Conservation (phyloP, 106 monocot genomes). For the Chionographis japonica region DNA sequence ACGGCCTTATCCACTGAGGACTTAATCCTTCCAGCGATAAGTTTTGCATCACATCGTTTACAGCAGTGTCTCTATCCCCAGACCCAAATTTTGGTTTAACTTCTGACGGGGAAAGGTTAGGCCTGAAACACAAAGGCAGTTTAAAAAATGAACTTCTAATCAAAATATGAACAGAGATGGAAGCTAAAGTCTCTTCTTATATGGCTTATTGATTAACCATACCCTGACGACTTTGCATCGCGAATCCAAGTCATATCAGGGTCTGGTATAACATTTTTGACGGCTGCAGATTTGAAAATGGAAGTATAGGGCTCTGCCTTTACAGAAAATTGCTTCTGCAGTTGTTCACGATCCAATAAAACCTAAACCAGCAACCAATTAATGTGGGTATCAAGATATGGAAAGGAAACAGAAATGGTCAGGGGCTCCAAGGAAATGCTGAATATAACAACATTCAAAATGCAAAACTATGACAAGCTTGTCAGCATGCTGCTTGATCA, state of each 20-base stretch:
- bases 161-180: too few species aligned
- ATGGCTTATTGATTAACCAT: conserved; percentile 9
- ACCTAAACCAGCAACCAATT: conserved; percentile 27
- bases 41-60: conserved; percentile 58
- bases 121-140: conserved; percentile 30
- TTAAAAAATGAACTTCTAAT: background rate
- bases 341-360: conserved; percentile 48
- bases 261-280: conserved; percentile 62
- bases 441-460: too few species aligned
- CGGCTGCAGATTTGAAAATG: conserved; percentile 40
- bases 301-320: conserved; percentile 26
- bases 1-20: conserved; percentile 89
- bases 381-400: background rate
- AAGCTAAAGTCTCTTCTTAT: too few species aligned
- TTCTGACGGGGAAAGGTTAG: conserved; percentile 22
- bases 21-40: conserved; percentile 48
- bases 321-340: conserved; percentile 31
- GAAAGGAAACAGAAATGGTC: background rate
- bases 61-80: conserved; percentile 54
- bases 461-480: too few species aligned
- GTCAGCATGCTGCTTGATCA: background rate
- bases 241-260: conserved; percentile 44
- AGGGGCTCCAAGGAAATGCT: too few species aligned
- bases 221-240: conserved; percentile 49
- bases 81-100: conserved; percentile 58